phyloP scores from a whole-genome alignment of 139 green algal genomes.

The Chlamydomonas sphaeroides region DNA sequence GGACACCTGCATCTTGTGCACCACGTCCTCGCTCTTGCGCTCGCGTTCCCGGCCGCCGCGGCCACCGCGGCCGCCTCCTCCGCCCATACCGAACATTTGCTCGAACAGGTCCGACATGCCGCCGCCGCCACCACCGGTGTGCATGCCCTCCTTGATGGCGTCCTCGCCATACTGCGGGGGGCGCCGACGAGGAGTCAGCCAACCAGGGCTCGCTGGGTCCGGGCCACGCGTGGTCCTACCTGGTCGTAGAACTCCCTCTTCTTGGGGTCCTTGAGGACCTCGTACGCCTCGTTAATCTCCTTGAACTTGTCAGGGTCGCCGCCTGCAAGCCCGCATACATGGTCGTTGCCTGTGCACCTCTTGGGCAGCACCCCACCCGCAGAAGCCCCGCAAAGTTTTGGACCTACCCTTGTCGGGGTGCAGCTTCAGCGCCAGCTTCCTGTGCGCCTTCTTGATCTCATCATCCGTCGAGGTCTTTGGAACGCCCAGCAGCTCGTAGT shows the following conservation, averaged over 20 bases:
- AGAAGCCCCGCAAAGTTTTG: too few species aligned
- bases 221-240: slow-evolving; percentile 46
- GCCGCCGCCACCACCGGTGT: slow-evolving; percentile 71
- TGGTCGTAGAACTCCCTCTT: slow-evolving; percentile 98
- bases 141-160: slow-evolving; percentile 96
- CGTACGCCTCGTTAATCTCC: slow-evolving; percentile 98
- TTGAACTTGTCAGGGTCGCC: slow-evolving; percentile 98
- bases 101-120: slow-evolving; percentile 96
- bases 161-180: slow-evolving; percentile 96
- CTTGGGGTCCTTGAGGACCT: slow-evolving; percentile 94
- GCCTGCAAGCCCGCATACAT: too few species aligned
- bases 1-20: slow-evolving; percentile 91
- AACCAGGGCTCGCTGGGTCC: not conserved
- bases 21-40: slow-evolving; percentile 93
- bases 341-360: too few species aligned
- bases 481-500: slow-evolving; percentile 96
- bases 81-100: slow-evolving; percentile 78
- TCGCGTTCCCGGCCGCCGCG: slow-evolving; percentile 63
- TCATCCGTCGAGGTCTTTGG: slow-evolving; percentile 70
- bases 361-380: too few species aligned
- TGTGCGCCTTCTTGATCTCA: slow-evolving; percentile 91
- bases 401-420: slow-evolving; percentile 91
- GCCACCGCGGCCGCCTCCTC: slow-evolving; percentile 80
- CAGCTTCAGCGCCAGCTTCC: slow-evolving; percentile 86
- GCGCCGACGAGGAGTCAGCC: not conserved